Percentiles rank a stretch among this genome's conserved stretches.
Evolutionary conservation across 108 stramenopile genomes (phyloP).

Genomic region (Aurantiochytrium sp.): DNA sequence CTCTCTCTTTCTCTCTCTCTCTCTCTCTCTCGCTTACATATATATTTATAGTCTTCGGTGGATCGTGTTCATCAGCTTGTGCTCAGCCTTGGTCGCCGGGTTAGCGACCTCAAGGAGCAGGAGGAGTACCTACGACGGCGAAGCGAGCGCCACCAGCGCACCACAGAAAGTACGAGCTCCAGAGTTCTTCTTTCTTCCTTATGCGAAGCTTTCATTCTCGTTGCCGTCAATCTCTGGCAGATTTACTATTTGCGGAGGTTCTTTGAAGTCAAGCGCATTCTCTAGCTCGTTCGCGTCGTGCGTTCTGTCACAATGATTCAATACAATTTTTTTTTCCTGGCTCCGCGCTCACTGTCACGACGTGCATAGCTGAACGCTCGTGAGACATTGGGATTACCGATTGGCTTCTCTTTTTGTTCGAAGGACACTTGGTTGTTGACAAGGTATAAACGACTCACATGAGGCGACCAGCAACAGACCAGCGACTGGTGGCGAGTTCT

Average conservation of each 20-base stretch:
- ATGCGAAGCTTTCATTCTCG: neutral
- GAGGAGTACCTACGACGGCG: slow-evolving; percentile 8
- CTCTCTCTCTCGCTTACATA: neutral
- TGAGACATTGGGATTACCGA: too few relatives aligned
- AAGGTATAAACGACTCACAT: too few relatives aligned
- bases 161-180: neutral
- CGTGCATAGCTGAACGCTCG: too few relatives aligned
- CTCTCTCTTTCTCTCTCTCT: neutral
- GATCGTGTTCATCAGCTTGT: neutral
- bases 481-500: too few relatives aligned
- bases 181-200: slow-evolving; percentile 17
- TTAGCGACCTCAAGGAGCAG: slow-evolving; percentile 9
- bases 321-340: too few relatives aligned
- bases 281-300: neutral
- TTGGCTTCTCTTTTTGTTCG: too few relatives aligned
- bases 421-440: too few relatives aligned
- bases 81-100: neutral
- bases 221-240: neutral
- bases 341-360: too few relatives aligned
- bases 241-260: slow-evolving; percentile 17
- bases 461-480: too few relatives aligned
- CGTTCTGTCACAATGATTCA: too few relatives aligned
- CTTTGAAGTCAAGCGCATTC: neutral
- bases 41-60: neutral
- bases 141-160: neutral